Evolutionary conservation across 2,329 filamentous ascomycete genomes (phyloP).

Genomic region (Purpureocillium lavendulum): DNA sequence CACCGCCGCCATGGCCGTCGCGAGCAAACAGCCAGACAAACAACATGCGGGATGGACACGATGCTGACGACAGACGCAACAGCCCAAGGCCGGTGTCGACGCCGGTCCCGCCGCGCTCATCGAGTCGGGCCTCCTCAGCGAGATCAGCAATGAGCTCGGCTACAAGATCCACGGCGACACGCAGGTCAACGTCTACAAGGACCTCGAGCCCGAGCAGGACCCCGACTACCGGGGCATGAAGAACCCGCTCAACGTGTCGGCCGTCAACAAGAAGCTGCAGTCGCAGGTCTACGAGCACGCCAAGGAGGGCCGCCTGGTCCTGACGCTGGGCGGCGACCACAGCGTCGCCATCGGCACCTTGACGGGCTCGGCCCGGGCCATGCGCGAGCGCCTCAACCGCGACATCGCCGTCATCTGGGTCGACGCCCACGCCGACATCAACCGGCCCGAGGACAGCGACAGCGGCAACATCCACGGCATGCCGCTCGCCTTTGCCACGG

Average conservation of each 20-base stretch:
- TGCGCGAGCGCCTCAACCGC: conserved; percentile 69
- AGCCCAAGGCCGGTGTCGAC: conserved; percentile 90
- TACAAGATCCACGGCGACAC: conserved; percentile 83
- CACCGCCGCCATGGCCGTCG: too few species aligned
- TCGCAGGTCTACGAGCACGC: conserved; percentile 85
- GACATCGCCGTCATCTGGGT: conserved; percentile 98
- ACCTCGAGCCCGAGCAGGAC: conserved; percentile 63
- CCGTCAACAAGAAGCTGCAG: conserved; percentile 72
- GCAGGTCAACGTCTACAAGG: conserved; percentile 71
- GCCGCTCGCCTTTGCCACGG: conserved; percentile 88
- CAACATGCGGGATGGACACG: neutral
- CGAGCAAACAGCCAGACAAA: too few species aligned
- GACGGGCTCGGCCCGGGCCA: conserved; percentile 76
- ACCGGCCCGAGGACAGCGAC: conserved; percentile 81
- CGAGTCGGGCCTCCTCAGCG: conserved; percentile 73
- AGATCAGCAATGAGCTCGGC: conserved; percentile 76
- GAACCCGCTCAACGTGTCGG: conserved; percentile 77
- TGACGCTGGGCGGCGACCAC: conserved; percentile 94
- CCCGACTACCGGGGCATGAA: conserved; percentile 88
- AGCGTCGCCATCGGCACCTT: conserved; percentile 93
- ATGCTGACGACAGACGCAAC: conserved; percentile 2
- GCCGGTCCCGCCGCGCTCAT: conserved; percentile 85
- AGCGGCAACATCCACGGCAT: conserved; percentile 97
- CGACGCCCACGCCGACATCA: conserved; percentile 96
- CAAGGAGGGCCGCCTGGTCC: conserved; percentile 71